Base-by-base conservation (phyloP, 495 filamentous ascomycete species). In the Penicillium herquei region DNA sequence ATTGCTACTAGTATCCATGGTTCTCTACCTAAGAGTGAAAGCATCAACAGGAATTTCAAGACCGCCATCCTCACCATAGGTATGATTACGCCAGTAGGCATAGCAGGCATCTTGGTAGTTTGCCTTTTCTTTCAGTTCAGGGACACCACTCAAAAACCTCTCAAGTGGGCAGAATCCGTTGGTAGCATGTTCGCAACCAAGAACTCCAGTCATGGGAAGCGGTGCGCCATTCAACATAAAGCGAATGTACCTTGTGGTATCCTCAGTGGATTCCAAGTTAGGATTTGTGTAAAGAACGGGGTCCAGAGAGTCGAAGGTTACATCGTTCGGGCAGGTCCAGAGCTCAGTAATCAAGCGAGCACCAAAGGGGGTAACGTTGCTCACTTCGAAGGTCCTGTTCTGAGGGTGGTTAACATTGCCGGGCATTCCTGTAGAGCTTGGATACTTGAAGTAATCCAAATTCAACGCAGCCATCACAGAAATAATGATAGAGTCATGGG, bases 321-420 rank as follows among this genome's bases (percentile, higher is more conserved):
- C 40, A 14, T 61, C 49, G 10, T 49, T 44, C 0, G 68, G 68
- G 40, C 68, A 71, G 3, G 63, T 69, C 68, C 68, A 71, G 51
- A 88, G 65, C 60, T 88, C 85, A 21, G 86, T 85, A 64, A 84
- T 78, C 0, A 88, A 67, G 8, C 84, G 72, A 1, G 81, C 82
- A 10, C 76, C 84, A 54, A 87, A 88, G 0, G 84, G 83, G 21
- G 79, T 77, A 10, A 87, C 57, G 26, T 71, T 41, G 33, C 57
- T 63, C 0, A 69, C 17, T 14, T 46, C 32, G 52, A 69, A 69
- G 17, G 43, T 62, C 2, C 58, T 61, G 10, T 14, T 44, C 7
- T 49, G 39, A 1, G 66, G 61, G 47, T 84, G 79, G 10, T 73
- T 74, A 11, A 87, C 79, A 3, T 66, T 63, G 4, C 68, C 63